Conservation (phyloP, 2,329 filamentous ascomycete genomes). For the Onygenales sp. region DNA sequence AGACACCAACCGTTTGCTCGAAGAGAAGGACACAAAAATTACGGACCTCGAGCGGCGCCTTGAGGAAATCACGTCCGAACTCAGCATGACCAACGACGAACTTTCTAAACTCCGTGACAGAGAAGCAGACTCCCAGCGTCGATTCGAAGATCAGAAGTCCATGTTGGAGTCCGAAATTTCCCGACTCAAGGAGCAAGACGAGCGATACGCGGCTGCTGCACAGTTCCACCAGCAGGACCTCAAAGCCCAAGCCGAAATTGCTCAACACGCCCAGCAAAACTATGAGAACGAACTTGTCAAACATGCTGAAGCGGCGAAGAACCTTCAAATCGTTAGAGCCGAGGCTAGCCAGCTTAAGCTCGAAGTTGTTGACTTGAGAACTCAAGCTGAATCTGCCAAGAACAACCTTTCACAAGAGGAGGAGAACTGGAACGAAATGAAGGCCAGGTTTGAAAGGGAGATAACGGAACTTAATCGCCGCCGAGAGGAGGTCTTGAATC, state of each 20-base stretch:
- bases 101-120: constrained; percentile 70
- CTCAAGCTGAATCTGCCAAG: constrained; percentile 79
- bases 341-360: constrained; percentile 78
- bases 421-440: constrained; percentile 77
- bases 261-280: constrained; percentile 83
- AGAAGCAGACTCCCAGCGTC: constrained; percentile 62
- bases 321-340: constrained; percentile 64
- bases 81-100: constrained; percentile 72
- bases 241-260: constrained; percentile 86
- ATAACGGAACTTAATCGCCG: constrained; percentile 67
- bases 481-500: constrained; percentile 73
- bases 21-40: constrained; percentile 70
- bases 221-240: constrained; percentile 85
- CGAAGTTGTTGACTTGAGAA: constrained; percentile 62
- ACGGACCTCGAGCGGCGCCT: constrained; percentile 73
- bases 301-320: constrained; percentile 89
- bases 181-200: constrained; percentile 73
- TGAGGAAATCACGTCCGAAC: constrained; percentile 72
- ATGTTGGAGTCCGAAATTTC: constrained; percentile 68
- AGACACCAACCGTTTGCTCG: constrained; percentile 66
- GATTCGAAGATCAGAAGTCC: constrained; percentile 72
- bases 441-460: constrained; percentile 73
- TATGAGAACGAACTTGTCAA: constrained; percentile 93
- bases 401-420: constrained; percentile 70
- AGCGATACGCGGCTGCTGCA: constrained; percentile 67